Conservation (phyloP, 768 basidiomycete genomes). For the Daedaleopsis sinensis region DNA sequence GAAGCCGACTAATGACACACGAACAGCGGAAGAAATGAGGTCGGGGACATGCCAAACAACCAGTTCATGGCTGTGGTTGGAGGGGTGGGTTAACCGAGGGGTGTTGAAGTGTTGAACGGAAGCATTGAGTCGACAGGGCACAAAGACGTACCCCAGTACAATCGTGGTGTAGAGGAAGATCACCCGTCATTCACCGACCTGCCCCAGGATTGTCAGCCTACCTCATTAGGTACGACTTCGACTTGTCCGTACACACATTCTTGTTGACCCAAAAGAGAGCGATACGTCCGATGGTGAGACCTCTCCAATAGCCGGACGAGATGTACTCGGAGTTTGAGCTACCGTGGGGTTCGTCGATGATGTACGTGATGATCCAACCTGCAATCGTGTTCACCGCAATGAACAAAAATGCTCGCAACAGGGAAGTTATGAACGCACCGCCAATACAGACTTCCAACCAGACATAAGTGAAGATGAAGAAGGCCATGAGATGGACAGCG, state of each 20-base stretch:
- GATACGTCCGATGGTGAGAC: conserved; percentile 54
- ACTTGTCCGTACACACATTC: conserved; percentile 30
- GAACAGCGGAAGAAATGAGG: conserved; percentile 56
- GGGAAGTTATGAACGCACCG: conserved; percentile 26
- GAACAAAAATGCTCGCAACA: not conserved
- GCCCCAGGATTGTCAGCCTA: not conserved
- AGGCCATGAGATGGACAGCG: conserved; percentile 40
- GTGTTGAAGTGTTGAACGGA: no score
- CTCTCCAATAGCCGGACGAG: conserved; percentile 45
- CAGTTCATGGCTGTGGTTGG: conserved; percentile 47
- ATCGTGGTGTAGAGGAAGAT: conserved; percentile 40
- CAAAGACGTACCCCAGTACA: conserved; percentile 38
- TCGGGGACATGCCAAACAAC: conserved; percentile 60
- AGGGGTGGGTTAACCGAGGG: not conserved
- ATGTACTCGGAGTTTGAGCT: conserved; percentile 44
- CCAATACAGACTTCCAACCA: conserved; percentile 47
- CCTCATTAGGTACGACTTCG: not conserved
- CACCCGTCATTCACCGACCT: conserved; percentile 42
- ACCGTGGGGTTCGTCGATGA: conserved; percentile 41
- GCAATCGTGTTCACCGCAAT: not conserved
- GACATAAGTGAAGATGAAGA: conserved; percentile 44
- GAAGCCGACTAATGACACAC: conserved; percentile 56
- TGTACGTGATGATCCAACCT: conserved; percentile 52
- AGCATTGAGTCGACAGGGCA: not conserved
- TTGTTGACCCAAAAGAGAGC: conserved; percentile 52